Evolutionary conservation across 2,329 filamentous ascomycete genomes (phyloP).

Genomic region (Epichloe sp.): DNA sequence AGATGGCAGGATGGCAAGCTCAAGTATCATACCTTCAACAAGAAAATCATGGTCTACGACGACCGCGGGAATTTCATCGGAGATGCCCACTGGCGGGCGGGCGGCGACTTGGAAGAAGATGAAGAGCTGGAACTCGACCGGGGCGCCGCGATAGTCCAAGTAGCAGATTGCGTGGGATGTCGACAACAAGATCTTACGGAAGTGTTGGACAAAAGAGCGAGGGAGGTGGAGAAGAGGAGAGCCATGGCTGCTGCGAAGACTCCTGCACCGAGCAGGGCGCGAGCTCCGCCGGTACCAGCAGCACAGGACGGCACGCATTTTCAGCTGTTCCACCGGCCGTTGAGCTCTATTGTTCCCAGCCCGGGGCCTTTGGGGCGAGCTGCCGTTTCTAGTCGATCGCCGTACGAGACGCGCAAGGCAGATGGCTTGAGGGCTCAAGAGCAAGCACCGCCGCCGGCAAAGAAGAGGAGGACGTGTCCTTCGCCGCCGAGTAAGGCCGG

Average conservation of each 20-base stretch:
- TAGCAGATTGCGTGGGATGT: conserved; percentile 59
- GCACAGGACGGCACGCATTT: conserved; percentile 17
- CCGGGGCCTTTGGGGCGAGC: conserved; percentile 20
- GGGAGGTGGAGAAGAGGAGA: conserved; percentile 39
- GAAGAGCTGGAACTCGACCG: conserved; percentile 72
- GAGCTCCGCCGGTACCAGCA: conserved; percentile 1
- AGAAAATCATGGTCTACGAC: conserved; percentile 81
- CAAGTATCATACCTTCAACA: conserved; percentile 84
- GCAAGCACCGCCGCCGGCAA: conserved; percentile 12
- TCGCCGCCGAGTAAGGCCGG: conserved; percentile 22
- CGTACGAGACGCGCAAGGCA: conserved; percentile 19
- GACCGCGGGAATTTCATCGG: conserved; percentile 68
- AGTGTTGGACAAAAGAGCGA: conserved; percentile 56
- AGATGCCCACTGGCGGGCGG: conserved; percentile 67
- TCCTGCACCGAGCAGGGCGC: conserved; percentile 8
- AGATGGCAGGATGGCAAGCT: conserved; percentile 87
- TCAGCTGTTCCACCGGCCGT: conserved; percentile 28
- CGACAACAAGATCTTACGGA: conserved; percentile 67
- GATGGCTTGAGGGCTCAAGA: conserved; percentile 3
- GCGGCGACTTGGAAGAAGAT: conserved; percentile 59
- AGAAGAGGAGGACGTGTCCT: conserved; percentile 15
- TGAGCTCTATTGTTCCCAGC: conserved; percentile 25
- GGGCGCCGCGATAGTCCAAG: conserved; percentile 64
- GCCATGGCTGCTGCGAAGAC: conserved; percentile 28
- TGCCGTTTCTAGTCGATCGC: conserved; percentile 19